Conservation (phyloP, 106 monocot genomes). For the Dendrobium nobile region DNA sequence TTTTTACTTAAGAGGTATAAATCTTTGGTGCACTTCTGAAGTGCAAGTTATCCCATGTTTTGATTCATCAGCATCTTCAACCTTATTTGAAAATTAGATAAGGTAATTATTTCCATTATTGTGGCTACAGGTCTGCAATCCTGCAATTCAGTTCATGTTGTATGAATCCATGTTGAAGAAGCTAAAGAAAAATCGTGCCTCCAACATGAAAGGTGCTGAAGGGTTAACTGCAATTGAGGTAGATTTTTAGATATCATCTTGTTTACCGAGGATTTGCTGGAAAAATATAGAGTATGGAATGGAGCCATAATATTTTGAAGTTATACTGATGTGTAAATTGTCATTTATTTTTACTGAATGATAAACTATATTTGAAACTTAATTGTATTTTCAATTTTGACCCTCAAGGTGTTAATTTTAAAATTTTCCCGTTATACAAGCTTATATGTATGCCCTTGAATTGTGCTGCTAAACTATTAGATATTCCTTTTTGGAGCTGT, state of each 20-base stretch:
- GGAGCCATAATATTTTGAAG: not conserved
- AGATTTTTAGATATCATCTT: not conserved
- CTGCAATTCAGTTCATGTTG: conserved; percentile 93
- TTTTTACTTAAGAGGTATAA: not conserved
- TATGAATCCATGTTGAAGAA: conserved; percentile 77
- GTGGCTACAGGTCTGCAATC: conserved; percentile 78
- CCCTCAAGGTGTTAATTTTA: not conserved
- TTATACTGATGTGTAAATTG: not conserved
- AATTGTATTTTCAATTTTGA: not conserved
- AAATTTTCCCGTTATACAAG: not conserved
- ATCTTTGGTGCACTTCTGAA: not conserved
- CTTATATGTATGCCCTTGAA: not conserved
- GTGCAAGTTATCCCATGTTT: not conserved
- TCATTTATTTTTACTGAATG: not conserved
- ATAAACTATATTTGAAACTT: not conserved
- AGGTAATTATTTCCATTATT: not conserved
- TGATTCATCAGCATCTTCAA: not conserved
- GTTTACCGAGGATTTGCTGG: not conserved
- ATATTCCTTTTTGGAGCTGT: conserved; percentile 91
- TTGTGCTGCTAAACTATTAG: conserved; percentile 26
- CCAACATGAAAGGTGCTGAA: conserved; percentile 59
- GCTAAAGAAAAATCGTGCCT: conserved; percentile 43
- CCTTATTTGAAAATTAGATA: too few species aligned
- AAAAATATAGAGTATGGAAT: not conserved
- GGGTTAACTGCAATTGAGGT: conserved; percentile 84